These are phyloP conservation scores for Rosa hybrid DNA, from an alignment of 331 rosid genomes.

Conservation along the genomic window DNA sequence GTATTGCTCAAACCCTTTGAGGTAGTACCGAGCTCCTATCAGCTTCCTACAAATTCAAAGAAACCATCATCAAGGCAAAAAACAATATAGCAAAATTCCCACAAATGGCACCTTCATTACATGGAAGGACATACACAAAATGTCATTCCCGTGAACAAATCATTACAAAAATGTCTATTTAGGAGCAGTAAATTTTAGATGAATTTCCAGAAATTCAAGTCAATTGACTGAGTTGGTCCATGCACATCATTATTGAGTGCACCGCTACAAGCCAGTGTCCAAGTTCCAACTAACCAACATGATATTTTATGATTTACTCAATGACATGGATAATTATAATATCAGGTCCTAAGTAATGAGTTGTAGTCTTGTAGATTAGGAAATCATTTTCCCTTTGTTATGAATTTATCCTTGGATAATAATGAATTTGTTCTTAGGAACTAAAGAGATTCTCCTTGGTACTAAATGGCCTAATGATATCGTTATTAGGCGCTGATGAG, in stretches of 20 bases:
- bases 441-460: neutral
- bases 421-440: neutral
- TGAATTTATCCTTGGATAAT: neutral
- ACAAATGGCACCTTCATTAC: neutral
- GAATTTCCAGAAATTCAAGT: neutral
- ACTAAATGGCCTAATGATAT: neutral
- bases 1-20: slow-evolving; percentile 49
- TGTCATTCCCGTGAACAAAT: no score
- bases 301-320: no score
- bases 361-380: neutral
- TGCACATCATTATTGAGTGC: neutral
- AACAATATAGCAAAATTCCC: neutral
- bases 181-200: neutral
- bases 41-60: slow-evolving; percentile 52
- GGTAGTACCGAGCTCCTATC: slow-evolving; percentile 82
- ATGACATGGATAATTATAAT: no score
- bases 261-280: no score
- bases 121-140: neutral
- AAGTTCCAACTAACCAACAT: no score
- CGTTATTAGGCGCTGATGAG: neutral
- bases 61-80: neutral
- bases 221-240: neutral
- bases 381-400: neutral
- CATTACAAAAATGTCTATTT: no score
- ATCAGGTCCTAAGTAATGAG: no score